These are phyloP conservation scores for Fusarium sp. DNA, from an alignment of 2,329 filamentous ascomycete genomes.

Conservation along the genomic window DNA sequence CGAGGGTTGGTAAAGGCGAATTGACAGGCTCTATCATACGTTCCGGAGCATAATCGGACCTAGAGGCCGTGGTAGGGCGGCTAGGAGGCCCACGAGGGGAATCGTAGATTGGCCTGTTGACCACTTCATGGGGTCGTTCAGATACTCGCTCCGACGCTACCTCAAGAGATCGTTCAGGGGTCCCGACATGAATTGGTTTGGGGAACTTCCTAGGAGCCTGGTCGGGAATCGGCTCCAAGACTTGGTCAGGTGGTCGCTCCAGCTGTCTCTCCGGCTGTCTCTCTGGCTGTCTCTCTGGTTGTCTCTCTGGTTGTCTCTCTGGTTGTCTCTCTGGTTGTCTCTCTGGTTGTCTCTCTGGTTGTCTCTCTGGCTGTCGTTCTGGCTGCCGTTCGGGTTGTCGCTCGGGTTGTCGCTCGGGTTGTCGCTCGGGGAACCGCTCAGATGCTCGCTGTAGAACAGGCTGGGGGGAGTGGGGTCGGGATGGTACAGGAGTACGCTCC, in stretches of 20 bases:
- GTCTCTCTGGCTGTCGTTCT: background rate
- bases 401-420: conserved; percentile 7
- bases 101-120: conserved; percentile 10
- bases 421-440: conserved; percentile 14
- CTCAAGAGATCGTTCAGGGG: conserved; percentile 16
- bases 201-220: conserved; percentile 11
- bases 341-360: background rate
- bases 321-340: background rate
- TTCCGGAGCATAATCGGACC: conserved; percentile 36
- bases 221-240: background rate
- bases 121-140: conserved; percentile 16
- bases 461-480: conserved; percentile 22
- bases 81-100: background rate
- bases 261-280: conserved; percentile 13
- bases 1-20: conserved; percentile 16
- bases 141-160: conserved; percentile 13
- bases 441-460: conserved; percentile 8
- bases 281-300: background rate
- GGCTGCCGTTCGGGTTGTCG: conserved; percentile 6
- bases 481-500: conserved; percentile 24
- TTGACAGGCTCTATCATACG: conserved; percentile 38
- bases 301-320: background rate
- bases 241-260: background rate
- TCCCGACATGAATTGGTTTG: conserved; percentile 12
- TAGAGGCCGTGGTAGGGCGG: conserved; percentile 22